phyloP scores from a whole-genome alignment of 441 rosid species.

The Populus hybrid region DNA sequence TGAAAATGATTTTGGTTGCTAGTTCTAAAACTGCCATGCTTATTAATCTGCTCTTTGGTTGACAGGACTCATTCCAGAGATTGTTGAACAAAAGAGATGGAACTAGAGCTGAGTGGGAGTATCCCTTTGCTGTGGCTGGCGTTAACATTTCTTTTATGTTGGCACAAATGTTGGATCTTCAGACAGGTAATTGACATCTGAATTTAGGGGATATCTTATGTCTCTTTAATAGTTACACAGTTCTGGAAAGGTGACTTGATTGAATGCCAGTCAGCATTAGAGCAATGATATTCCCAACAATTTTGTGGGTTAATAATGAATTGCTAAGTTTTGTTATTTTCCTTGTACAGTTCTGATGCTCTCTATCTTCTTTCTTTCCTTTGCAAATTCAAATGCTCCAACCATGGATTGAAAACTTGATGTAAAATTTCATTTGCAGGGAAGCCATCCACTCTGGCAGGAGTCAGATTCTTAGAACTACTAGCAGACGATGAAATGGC shows the following conservation, averaged over 20 bases:
- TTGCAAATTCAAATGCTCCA: no score
- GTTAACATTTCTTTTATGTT: conserved; percentile 68
- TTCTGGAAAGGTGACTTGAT: not conserved
- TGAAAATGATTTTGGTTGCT: not conserved
- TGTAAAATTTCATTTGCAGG: conserved; percentile 38
- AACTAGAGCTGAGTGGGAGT: conserved; percentile 66
- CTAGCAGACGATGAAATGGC: conserved; percentile 78
- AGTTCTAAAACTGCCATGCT: not conserved
- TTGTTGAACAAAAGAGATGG: conserved; percentile 70
- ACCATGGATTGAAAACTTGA: not conserved
- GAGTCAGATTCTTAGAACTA: conserved; percentile 58
- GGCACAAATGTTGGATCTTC: conserved; percentile 62
- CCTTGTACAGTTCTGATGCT: no score
- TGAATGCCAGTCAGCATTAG: not conserved
- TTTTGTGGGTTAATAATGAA: no score
- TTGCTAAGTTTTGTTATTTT: no score
- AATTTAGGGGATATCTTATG: not conserved
- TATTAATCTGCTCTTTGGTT: conserved; percentile 6
- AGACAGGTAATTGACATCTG: conserved; percentile 42
- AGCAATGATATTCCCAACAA: not conserved
- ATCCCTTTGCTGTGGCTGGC: conserved; percentile 81
- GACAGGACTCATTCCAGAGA: conserved; percentile 57
- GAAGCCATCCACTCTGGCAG: conserved; percentile 68
- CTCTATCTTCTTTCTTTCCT: no score
- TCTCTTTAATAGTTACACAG: not conserved